phyloP scores from a whole-genome alignment of 2,329 filamentous ascomycete genomes.

The Clarireedia sp. region DNA sequence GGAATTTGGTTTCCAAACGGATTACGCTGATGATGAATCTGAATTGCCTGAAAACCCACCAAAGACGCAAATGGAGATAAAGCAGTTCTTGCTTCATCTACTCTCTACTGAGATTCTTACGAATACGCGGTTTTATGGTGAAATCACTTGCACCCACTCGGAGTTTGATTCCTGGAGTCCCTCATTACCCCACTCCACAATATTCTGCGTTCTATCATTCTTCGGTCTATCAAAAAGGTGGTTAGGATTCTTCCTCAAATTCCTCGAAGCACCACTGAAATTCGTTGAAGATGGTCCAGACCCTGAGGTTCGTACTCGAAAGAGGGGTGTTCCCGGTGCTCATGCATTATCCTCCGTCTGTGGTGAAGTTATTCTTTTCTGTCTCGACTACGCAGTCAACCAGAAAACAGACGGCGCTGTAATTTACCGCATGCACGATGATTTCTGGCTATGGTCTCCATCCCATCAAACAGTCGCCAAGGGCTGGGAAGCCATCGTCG shows the following conservation, averaged over 20 bases:
- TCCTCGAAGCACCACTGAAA: conserved; percentile 51
- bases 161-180: conserved; percentile 52
- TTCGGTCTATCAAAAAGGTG: conserved; percentile 51
- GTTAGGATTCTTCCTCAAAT: conserved; percentile 51
- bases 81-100: conserved; percentile 50
- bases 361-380: conserved; percentile 54
- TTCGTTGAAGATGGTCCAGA: conserved; percentile 45
- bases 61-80: conserved; percentile 37
- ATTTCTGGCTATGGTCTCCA: conserved; percentile 58
- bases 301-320: conserved; percentile 37
- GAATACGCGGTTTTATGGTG: conserved; percentile 39
- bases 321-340: conserved; percentile 51
- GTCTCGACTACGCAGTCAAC: conserved; percentile 58
- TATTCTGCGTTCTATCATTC: conserved; percentile 47
- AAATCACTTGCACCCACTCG: conserved; percentile 48
- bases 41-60: conserved; percentile 9
- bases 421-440: conserved; percentile 56
- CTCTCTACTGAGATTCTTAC: conserved; percentile 48
- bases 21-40: conserved; percentile 5
- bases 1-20: too few relatives aligned
- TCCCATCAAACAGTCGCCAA: conserved; percentile 43
- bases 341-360: conserved; percentile 52
- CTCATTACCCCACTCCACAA: conserved; percentile 51
- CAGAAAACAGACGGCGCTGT: conserved; percentile 44
- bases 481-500: conserved; percentile 51